Conservation (phyloP, 139 green algal species). For the Trebouxia sp. region DNA sequence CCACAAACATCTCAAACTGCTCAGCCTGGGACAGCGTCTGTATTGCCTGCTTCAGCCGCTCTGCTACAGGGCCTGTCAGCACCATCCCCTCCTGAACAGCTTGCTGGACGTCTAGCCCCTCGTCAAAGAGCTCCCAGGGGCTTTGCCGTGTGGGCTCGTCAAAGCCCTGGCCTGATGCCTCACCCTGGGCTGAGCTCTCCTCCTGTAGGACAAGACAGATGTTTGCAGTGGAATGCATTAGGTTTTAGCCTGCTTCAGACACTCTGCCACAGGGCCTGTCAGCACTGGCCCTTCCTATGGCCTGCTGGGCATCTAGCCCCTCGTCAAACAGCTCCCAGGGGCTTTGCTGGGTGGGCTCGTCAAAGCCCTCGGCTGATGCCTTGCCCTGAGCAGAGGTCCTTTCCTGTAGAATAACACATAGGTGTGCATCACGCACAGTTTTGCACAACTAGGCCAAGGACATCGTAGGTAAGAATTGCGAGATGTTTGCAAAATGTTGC, state of each 20-base stretch:
- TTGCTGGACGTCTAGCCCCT: background rate
- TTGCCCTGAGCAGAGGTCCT: background rate
- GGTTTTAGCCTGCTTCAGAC: slow-evolving; percentile 13
- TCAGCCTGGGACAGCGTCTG: background rate
- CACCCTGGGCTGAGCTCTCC: background rate
- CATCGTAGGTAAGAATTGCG: too few species aligned
- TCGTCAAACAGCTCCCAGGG: slow-evolving; percentile 52
- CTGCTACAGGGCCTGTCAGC: slow-evolving; percentile 14
- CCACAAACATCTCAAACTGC: slow-evolving; percentile 2
- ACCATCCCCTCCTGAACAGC: slow-evolving; percentile 31
- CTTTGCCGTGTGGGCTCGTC: slow-evolving; percentile 27
- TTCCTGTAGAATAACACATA: too few species aligned
- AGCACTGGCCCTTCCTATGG: slow-evolving; percentile 33
- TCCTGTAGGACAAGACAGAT: too few species aligned
- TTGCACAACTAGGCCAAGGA: too few species aligned
- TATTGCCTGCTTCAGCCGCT: background rate
- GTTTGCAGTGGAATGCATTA: too few species aligned
- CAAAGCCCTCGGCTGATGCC: background rate
- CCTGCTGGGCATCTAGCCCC: background rate
- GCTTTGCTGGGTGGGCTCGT: slow-evolving; percentile 29
- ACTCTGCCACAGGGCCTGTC: background rate
- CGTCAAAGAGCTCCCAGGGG: slow-evolving; percentile 53
- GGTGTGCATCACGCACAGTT: too few species aligned
- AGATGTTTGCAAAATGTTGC: too few species aligned
- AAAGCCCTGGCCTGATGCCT: background rate